These are phyloP conservation scores for Rhodotorula sp. DNA, from an alignment of 1,284 basidiomycete genomes.

Conservation along the genomic window DNA sequence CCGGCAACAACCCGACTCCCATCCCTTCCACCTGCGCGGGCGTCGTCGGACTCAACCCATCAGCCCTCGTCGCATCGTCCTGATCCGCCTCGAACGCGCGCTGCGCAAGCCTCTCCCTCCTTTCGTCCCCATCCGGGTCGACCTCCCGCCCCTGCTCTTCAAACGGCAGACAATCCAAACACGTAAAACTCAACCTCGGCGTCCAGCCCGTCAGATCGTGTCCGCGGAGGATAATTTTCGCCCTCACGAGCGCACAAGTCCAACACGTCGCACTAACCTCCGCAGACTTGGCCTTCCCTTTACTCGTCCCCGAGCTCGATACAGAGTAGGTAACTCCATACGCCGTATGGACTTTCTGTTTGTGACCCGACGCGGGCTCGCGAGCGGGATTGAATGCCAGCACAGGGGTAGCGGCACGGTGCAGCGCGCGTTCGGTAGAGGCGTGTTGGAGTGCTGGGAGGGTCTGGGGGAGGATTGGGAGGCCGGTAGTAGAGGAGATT, in stretches of 20 bases:
- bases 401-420: slow-evolving; percentile 10
- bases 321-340: slow-evolving; percentile 16
- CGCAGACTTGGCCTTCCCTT: slow-evolving; percentile 11
- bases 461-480: slow-evolving; percentile 1
- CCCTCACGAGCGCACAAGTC: slow-evolving; percentile 3
- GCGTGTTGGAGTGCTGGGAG: slow-evolving; percentile 1
- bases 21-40: no score
- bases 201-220: slow-evolving; percentile 17
- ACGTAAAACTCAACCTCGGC: slow-evolving; percentile 16
- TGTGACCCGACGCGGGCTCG: slow-evolving; percentile 13
- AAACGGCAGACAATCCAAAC: slow-evolving; percentile 14
- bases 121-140: neutral
- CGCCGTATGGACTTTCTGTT: slow-evolving; percentile 12
- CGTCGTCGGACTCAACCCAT: neutral
- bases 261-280: slow-evolving; percentile 13
- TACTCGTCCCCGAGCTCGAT: slow-evolving; percentile 3
- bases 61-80: neutral
- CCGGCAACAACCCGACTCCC: neutral
- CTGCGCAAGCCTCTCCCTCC: slow-evolving; percentile 6
- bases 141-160: neutral
- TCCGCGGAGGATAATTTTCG: slow-evolving; percentile 20
- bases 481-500: neutral
- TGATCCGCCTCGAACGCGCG: slow-evolving; percentile 1
- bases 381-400: slow-evolving; percentile 27
- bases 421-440: slow-evolving; percentile 1